Base-by-base conservation (phyloP, 495 filamentous ascomycete species). In the Parathielavia hyrcaniae region DNA sequence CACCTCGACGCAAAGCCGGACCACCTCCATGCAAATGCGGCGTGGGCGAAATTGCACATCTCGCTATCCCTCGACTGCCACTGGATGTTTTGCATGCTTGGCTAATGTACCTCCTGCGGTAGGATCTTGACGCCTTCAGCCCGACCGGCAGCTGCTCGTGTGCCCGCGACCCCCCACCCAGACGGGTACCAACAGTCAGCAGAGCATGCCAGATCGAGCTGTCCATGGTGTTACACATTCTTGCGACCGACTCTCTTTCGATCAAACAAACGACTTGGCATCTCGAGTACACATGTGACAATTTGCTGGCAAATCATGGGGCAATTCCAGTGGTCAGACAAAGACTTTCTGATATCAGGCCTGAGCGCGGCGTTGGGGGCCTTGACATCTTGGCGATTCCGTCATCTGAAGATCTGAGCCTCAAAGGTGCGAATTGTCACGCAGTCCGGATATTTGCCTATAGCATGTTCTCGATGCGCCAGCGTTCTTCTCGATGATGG, bases 141-240 rank as follows among this genome's bases (percentile, higher is more conserved):
- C 6, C 26, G 26, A 30, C 4, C 32, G 22, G 2, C 48, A 30
- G 39, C 12, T 53, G 50, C 20, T 41, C 50, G 50, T 52, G 50
- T 41, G 50, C 50, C 16, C 48, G 1, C 11, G 9, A 30, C 36
- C 50, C n/a, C 50, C 50, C 50, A 53, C 50, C 20, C 6, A 19
- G 13, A 14, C 35, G 9, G 5, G 7, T 5, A 26, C 35, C 50
- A 51, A n/a, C n/a, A n/a, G n/a, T n/a, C n/a, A 40, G 22, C 36
- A 41, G 9, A 20, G 20, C 35, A 30, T 20, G 35, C 38, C 39
- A 17, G 19, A 43, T 53, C 50, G 50, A 53, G 13, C 16, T 40
- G 22, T 32, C 38, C 22, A 14, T 53, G 14, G 50, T 53, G 41
- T 53, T 53, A 43, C 50, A 53, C 38, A 53, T 20, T 52, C 36